Percentiles rank a stretch among this genome's conserved stretches.
These are phyloP conservation scores for Oidium heveae DNA, from an alignment of 2,329 filamentous ascomycete species.

Conservation along the genomic window DNA sequence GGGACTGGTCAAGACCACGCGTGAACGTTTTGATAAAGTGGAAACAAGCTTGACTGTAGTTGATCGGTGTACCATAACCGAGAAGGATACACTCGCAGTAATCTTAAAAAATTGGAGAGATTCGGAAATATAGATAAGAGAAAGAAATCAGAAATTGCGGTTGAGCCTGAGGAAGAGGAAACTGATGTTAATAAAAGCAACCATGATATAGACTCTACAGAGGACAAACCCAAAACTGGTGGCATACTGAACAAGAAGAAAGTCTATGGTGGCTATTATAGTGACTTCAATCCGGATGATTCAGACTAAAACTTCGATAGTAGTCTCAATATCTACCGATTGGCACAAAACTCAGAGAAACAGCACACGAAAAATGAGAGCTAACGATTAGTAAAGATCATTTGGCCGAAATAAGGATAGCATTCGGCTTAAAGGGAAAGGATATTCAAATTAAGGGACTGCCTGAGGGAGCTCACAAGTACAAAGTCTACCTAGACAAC, in stretches of 20 bases:
- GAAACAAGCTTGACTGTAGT: neutral
- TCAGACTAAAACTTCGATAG: neutral
- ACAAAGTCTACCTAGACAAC: neutral
- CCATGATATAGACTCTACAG: neutral
- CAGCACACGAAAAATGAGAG: too few relatives aligned
- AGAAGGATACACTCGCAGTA: neutral
- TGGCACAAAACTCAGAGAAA: too few relatives aligned
- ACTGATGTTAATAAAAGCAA: neutral
- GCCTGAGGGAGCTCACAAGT: neutral
- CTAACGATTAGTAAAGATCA: neutral
- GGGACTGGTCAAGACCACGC: neutral
- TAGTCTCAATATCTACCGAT: too few relatives aligned
- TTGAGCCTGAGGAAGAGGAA: neutral
- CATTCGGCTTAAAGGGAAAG: neutral
- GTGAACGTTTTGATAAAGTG: neutral
- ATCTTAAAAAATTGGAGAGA: constrained; percentile 1
- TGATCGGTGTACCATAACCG: neutral
- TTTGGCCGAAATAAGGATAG: neutral
- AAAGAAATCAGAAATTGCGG: neutral
- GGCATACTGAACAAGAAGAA: neutral
- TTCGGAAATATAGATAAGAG: neutral
- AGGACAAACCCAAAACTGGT: neutral
- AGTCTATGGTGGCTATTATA: neutral
- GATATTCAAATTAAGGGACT: neutral
- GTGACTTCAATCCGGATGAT: neutral